These are phyloP conservation scores for Tetracladium setigerum DNA, from an alignment of 495 filamentous ascomycete genomes.

Conservation along the genomic window DNA sequence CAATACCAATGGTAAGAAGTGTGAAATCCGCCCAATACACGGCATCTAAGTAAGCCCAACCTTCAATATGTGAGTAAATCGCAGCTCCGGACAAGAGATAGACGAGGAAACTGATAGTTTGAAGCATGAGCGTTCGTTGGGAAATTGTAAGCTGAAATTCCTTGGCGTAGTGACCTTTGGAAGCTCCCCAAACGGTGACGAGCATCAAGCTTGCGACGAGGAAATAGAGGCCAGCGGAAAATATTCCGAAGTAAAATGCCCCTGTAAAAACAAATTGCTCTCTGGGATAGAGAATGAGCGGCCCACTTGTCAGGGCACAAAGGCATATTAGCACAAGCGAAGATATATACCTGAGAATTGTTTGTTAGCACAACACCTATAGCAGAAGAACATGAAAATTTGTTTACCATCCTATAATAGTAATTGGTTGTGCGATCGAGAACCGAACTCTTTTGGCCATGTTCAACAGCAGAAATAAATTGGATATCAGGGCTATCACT, in stretches of 20 bases:
- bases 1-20: constrained; percentile 76
- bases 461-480: constrained; percentile 69
- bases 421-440: constrained; percentile 67
- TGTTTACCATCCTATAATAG: constrained; percentile 43
- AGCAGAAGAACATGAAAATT: not conserved
- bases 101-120: constrained; percentile 70
- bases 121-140: constrained; percentile 81
- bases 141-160: constrained; percentile 65
- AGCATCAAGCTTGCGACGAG: constrained; percentile 63
- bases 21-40: constrained; percentile 84
- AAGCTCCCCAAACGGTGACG: constrained; percentile 60
- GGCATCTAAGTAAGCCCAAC: constrained; percentile 70
- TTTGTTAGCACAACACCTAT: not conserved
- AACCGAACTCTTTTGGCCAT: constrained; percentile 78
- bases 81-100: constrained; percentile 70
- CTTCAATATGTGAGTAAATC: constrained; percentile 64
- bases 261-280: constrained; percentile 53
- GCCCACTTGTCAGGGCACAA: constrained; percentile 44
- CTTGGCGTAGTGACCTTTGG: constrained; percentile 52
- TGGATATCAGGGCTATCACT: constrained; percentile 59
- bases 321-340: constrained; percentile 55
- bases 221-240: constrained; percentile 70
- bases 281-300: constrained; percentile 35
- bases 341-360: constrained; percentile 45
- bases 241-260: constrained; percentile 75